Conservation (phyloP, 192 early-diverging fungal species). For the Diversispora eburnea region DNA sequence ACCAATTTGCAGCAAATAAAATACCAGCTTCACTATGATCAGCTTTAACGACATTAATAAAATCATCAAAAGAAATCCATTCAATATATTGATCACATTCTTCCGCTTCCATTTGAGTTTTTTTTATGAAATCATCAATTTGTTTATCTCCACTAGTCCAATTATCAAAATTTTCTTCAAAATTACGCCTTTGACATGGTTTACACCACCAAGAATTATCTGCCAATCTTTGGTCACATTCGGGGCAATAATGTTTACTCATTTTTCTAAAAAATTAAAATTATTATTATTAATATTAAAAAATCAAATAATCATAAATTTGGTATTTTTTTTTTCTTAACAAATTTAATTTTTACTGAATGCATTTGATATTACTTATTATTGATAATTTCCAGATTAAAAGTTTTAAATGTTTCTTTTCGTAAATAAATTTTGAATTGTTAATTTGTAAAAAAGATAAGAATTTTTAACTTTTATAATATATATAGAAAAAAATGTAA, state of each 20-base stretch:
- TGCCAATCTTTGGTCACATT: not conserved
- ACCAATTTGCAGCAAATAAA: constrained; percentile 21
- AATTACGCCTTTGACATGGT: constrained; percentile 10
- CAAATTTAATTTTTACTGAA: too few relatives aligned
- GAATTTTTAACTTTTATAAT: too few relatives aligned
- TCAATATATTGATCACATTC: constrained; percentile 24
- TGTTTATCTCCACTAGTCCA: constrained; percentile 17
- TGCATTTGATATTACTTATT: too few relatives aligned
- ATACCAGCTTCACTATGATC: not conserved
- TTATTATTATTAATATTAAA: too few relatives aligned
- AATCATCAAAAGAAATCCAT: constrained; percentile 9
- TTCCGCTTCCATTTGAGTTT: constrained; percentile 16
- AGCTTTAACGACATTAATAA: constrained; percentile 13
- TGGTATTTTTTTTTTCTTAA: too few relatives aligned
- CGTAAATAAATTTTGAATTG: too few relatives aligned
- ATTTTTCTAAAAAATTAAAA: too few relatives aligned
- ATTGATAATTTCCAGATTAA: too few relatives aligned
- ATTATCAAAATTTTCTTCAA: constrained; percentile 25
- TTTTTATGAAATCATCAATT: constrained; percentile 16
- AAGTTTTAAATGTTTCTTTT: too few relatives aligned
- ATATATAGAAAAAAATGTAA: too few relatives aligned
- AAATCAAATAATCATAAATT: too few relatives aligned
- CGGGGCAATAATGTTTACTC: constrained; percentile 1
- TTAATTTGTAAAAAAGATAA: too few relatives aligned
- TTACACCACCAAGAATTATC: not conserved